Evolutionary conservation across 352 stramenopile species (phyloP).

Genomic region (Pythium dissotocum): DNA sequence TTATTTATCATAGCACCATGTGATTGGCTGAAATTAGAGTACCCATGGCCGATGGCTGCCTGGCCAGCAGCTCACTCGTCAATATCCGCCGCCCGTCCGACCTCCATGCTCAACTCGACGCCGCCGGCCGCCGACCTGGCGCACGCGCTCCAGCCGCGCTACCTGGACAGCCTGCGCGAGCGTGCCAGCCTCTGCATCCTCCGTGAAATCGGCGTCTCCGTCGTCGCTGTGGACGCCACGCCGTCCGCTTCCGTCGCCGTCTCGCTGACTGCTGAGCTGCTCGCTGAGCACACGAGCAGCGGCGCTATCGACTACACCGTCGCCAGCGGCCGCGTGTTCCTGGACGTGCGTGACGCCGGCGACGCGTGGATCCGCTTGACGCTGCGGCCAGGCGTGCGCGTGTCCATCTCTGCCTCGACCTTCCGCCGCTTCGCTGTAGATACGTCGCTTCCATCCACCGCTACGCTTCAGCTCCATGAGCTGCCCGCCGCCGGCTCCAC

Average conservation of each 20-base stretch:
- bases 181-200: conserved; percentile 63
- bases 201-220: conserved; percentile 45
- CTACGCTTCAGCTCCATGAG: conserved; percentile 25
- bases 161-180: conserved; percentile 63
- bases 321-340: conserved; percentile 38
- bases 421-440: conserved; percentile 56
- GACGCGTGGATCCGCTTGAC: conserved; percentile 67
- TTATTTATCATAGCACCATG: no score
- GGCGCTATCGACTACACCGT: conserved; percentile 41
- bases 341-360: conserved; percentile 72
- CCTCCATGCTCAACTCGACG: conserved; percentile 21
- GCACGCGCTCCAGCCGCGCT: conserved; percentile 52
- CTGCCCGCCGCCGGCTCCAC: neutral
- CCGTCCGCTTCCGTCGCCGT: neutral
- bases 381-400: conserved; percentile 39
- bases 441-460: conserved; percentile 16
- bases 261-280: conserved; percentile 25
- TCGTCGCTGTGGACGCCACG: conserved; percentile 9
- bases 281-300: conserved; percentile 50
- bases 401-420: conserved; percentile 29
- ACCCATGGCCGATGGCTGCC: neutral
- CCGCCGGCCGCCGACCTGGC: conserved; percentile 23
- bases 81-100: neutral
- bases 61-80: conserved; percentile 4
- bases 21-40: neutral